Conservation (phyloP, 768 basidiomycete genomes). For the Kwoniella shandongensis region DNA sequence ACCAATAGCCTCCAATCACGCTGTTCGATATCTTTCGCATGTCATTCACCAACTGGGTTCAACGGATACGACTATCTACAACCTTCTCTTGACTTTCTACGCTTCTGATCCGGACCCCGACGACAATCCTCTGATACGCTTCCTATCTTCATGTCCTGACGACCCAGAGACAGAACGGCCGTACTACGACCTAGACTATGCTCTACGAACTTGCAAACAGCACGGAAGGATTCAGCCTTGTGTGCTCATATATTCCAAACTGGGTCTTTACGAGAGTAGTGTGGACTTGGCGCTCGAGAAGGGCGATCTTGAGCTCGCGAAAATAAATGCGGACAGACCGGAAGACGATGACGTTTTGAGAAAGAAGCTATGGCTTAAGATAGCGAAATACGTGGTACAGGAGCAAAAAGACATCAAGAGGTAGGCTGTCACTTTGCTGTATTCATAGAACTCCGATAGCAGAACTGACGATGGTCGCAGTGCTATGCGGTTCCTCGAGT, state of each 20-base stretch:
- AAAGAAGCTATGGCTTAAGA: slow-evolving; percentile 97
- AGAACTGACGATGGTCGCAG: slow-evolving; percentile 56
- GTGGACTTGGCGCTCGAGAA: slow-evolving; percentile 92
- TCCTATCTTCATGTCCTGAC: slow-evolving; percentile 75
- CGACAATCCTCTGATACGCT: slow-evolving; percentile 61
- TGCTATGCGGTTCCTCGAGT: slow-evolving; percentile 94
- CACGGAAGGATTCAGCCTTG: slow-evolving; percentile 79
- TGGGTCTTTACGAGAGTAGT: slow-evolving; percentile 94
- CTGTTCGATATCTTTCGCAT: slow-evolving; percentile 82
- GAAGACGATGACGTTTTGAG: slow-evolving; percentile 81
- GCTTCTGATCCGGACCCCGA: slow-evolving; percentile 58
- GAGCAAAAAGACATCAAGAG: slow-evolving; percentile 98
- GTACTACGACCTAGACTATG: slow-evolving; percentile 96
- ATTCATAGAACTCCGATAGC: neutral
- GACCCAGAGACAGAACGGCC: slow-evolving; percentile 81
- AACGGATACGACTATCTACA: slow-evolving; percentile 84
- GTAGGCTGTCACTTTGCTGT: slow-evolving; percentile 61
- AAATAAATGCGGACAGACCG: slow-evolving; percentile 90
- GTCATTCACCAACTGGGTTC: slow-evolving; percentile 77
- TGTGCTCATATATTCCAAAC: slow-evolving; percentile 94
- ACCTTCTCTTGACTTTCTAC: slow-evolving; percentile 85
- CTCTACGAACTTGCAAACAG: slow-evolving; percentile 83
- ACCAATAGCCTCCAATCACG: slow-evolving; percentile 62
- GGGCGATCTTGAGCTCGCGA: slow-evolving; percentile 92
- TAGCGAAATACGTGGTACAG: slow-evolving; percentile 96